Evolutionary conservation across 75 land plant genomes (phyloP).

Genomic region (Selaginella tamariscina): DNA sequence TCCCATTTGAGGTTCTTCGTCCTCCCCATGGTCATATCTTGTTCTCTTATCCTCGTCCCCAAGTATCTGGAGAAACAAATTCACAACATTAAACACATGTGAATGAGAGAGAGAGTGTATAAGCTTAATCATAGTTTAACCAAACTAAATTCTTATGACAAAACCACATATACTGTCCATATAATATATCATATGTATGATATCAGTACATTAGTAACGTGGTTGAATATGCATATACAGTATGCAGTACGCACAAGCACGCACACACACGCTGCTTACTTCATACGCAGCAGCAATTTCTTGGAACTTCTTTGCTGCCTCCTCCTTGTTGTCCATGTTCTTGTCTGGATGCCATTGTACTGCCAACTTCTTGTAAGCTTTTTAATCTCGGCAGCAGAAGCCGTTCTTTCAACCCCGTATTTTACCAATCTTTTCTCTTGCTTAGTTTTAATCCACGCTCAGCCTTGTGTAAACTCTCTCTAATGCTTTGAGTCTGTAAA

Average conservation of each 20-base stretch:
- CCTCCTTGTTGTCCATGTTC: conserved; percentile 89
- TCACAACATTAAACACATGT: neutral
- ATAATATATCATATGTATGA: neutral
- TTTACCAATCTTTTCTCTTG: conserved; percentile 97
- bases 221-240: neutral
- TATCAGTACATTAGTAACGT: neutral
- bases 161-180: neutral
- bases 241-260: neutral
- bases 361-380: conserved; percentile 94
- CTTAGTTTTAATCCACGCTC: conserved; percentile 81
- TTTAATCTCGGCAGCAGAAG: conserved; percentile 75
- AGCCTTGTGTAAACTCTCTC: conserved; percentile 74
- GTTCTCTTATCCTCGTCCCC: conserved; percentile 89
- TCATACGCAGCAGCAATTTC: conserved; percentile 99
- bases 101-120: neutral
- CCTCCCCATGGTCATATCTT: conserved; percentile 88
- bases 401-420: conserved; percentile 72
- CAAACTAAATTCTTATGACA: neutral
- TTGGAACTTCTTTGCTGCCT: conserved; percentile 77
- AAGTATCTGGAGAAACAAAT: conserved; percentile 43
- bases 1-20: conserved; percentile 58
- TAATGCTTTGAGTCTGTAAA: conserved; percentile 58
- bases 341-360: conserved; percentile 99
- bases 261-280: conserved; percentile 31
- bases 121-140: no score